These are phyloP conservation scores for Sporothrix phasma DNA, from an alignment of 2,329 filamentous ascomycete genomes.

Conservation along the genomic window DNA sequence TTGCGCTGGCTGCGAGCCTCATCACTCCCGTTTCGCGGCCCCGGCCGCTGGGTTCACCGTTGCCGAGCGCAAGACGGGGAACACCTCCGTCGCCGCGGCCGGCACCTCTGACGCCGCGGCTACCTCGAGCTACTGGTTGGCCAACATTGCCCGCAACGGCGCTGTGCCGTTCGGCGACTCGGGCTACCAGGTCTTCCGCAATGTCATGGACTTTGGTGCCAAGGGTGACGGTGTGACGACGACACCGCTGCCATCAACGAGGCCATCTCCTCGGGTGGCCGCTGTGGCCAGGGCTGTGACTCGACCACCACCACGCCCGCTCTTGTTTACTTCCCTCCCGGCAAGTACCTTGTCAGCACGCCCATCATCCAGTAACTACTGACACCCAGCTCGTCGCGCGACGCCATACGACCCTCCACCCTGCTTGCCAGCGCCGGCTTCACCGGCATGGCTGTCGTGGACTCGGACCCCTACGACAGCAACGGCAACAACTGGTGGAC, in stretches of 20 bases:
- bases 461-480: constrained; percentile 71
- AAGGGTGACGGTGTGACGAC: constrained; percentile 61
- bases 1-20: constrained; percentile 25
- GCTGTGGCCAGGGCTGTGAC: constrained; percentile 74
- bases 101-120: constrained; percentile 10
- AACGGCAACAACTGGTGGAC: constrained; percentile 64
- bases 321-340: constrained; percentile 82
- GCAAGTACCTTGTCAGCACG: constrained; percentile 71
- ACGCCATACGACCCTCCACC: constrained; percentile 60
- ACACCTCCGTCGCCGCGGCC: constrained; percentile 9
- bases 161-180: constrained; percentile 49
- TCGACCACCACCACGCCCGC: constrained; percentile 76
- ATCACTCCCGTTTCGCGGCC: constrained; percentile 13
- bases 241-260: constrained; percentile 83
- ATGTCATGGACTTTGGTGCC: constrained; percentile 67
- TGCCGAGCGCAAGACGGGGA: background rate
- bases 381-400: constrained; percentile 86
- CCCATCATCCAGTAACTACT: constrained; percentile 82
- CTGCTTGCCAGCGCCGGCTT: constrained; percentile 68
- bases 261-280: constrained; percentile 65
- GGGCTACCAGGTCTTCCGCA: constrained; percentile 64
- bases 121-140: constrained; percentile 56
- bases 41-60: constrained; percentile 1
- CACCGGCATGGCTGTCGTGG: constrained; percentile 76
- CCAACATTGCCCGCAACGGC: constrained; percentile 59